Conservation (phyloP, 768 basidiomycete species). For the Myochromella boudieri region DNA sequence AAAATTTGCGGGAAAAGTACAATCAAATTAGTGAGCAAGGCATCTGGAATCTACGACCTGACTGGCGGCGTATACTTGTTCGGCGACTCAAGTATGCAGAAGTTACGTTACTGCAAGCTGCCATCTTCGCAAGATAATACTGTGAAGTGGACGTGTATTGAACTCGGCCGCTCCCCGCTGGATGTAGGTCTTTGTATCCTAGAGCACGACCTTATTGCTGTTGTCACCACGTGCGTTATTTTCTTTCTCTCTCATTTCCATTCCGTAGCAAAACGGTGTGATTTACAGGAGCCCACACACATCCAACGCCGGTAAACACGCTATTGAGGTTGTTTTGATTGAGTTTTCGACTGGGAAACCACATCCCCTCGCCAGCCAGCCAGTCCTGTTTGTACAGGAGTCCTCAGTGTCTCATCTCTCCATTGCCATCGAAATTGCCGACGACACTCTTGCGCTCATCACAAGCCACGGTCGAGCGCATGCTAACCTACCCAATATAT, state of each 20-base stretch:
- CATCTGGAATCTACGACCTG: slow-evolving; percentile 41
- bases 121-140: slow-evolving; percentile 27
- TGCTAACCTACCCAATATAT: slow-evolving; percentile 20
- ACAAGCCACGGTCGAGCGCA: slow-evolving; percentile 24
- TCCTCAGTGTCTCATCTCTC: slow-evolving; percentile 25
- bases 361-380: slow-evolving; percentile 33
- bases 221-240: slow-evolving; percentile 38
- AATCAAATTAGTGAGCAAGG: slow-evolving; percentile 9
- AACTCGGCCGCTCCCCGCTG: slow-evolving; percentile 28
- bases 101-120: slow-evolving; percentile 32
- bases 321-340: too few species aligned
- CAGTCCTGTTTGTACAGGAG: slow-evolving; percentile 27
- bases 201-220: slow-evolving; percentile 44
- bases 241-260: neutral
- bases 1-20: slow-evolving; percentile 4
- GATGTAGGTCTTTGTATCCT: slow-evolving; percentile 43
- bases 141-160: slow-evolving; percentile 28
- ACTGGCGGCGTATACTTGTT: slow-evolving; percentile 40
- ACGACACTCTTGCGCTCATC: slow-evolving; percentile 40
- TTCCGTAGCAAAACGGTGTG: neutral
- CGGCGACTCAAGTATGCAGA: slow-evolving; percentile 26
- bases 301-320: too few species aligned
- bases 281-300: neutral
- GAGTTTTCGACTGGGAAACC: slow-evolving; percentile 35
- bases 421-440: slow-evolving; percentile 46